A percentile compares a stretch with the other conserved stretches of the same genome.
phyloP scores from a whole-genome alignment of 106 monocot genomes.

The Triglochin maritima region DNA sequence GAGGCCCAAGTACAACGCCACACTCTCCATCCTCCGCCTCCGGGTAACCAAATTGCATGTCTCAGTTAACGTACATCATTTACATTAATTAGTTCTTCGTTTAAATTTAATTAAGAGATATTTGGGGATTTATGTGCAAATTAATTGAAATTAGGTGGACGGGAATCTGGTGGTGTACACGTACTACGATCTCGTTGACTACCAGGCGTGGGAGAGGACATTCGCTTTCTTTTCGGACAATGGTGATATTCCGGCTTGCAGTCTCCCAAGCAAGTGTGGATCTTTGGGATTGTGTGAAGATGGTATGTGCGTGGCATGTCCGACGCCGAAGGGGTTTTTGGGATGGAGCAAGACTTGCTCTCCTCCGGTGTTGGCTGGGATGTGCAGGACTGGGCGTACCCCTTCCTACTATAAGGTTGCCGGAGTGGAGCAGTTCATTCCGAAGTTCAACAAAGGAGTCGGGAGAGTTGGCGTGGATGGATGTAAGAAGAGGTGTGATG shows the following conservation, averaged over 20 bases:
- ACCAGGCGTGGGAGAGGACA: slow-evolving; percentile 7
- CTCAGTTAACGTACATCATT: too few relatives aligned
- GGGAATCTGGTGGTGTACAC: slow-evolving; percentile 16
- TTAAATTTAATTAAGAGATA: too few relatives aligned
- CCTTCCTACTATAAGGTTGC: slow-evolving; percentile 33
- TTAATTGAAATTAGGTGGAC: neutral
- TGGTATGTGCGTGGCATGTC: slow-evolving; percentile 59
- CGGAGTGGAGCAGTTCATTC: slow-evolving; percentile 44
- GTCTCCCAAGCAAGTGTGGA: slow-evolving; percentile 36
- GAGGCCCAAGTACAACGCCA: slow-evolving; percentile 15
- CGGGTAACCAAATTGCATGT: too few relatives aligned
- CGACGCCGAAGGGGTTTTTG: slow-evolving; percentile 23
- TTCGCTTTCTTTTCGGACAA: slow-evolving; percentile 5
- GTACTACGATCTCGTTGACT: slow-evolving; percentile 5
- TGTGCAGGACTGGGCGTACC: neutral
- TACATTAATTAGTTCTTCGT: neutral
- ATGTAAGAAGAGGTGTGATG: slow-evolving; percentile 37
- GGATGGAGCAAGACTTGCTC: slow-evolving; percentile 36
- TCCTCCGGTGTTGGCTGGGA: slow-evolving; percentile 3
- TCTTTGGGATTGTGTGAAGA: slow-evolving; percentile 33
- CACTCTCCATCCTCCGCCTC: slow-evolving; percentile 20
- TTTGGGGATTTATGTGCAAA: too few relatives aligned
- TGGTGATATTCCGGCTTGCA: slow-evolving; percentile 19
- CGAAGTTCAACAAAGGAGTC: slow-evolving; percentile 16
- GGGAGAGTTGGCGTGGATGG: slow-evolving; percentile 26